Conservation (phyloP, 2,329 filamentous ascomycete species). For the Paraphaeosphaeria sporulosa region DNA sequence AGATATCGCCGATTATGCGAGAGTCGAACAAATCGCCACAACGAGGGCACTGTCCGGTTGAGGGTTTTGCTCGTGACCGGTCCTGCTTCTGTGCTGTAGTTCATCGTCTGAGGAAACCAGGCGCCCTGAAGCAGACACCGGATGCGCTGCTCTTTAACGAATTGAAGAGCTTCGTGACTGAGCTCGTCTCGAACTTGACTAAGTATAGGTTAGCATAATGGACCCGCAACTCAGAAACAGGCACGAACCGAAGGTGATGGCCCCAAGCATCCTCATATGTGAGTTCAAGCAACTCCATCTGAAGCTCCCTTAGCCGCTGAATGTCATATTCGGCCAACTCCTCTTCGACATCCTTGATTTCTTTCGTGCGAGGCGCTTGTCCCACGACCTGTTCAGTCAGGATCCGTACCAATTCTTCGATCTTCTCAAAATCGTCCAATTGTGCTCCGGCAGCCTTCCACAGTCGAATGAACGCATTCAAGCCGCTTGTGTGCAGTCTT, state of each 20-base stretch:
- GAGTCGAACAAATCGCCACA: constrained; percentile 85
- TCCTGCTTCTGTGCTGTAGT: constrained; percentile 58
- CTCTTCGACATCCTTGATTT: constrained; percentile 87
- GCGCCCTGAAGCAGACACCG: constrained; percentile 86
- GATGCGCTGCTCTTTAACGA: constrained; percentile 96
- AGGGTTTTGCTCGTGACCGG: constrained; percentile 52
- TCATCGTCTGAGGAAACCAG: constrained; percentile 76
- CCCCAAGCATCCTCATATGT: constrained; percentile 97
- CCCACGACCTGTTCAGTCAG: constrained; percentile 90
- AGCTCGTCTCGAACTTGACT: constrained; percentile 88
- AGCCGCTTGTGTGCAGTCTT: constrained; percentile 80
- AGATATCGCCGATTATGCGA: constrained; percentile 91
- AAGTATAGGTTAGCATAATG: constrained; percentile 30
- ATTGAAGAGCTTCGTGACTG: constrained; percentile 88
- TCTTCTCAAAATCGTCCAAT: constrained; percentile 89
- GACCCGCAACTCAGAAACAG: constrained; percentile 3
- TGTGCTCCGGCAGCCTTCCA: constrained; percentile 92
- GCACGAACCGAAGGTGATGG: constrained; percentile 71
- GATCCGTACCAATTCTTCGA: constrained; percentile 88
- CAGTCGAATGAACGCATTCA: constrained; percentile 87
- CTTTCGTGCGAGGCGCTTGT: constrained; percentile 79
- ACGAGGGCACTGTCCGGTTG: constrained; percentile 56
- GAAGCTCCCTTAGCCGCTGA: constrained; percentile 77
- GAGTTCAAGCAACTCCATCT: constrained; percentile 91
- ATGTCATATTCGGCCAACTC: constrained; percentile 87